Evolutionary conservation across 441 rosid species (phyloP).

Genomic region (Sinapis alba): DNA sequence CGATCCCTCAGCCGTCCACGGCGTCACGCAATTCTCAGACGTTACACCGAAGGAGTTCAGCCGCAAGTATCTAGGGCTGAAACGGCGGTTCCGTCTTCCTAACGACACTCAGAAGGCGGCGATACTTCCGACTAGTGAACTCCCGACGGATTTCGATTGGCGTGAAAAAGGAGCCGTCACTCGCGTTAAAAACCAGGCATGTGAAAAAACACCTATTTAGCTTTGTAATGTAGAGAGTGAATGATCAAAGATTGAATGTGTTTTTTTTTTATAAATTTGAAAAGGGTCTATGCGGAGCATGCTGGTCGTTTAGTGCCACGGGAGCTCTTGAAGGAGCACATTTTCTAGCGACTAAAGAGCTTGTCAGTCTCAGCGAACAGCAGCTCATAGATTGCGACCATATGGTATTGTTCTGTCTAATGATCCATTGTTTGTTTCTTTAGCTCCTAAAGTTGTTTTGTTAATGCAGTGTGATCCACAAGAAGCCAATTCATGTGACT

Average conservation of each 20-base stretch:
- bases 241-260: not conserved
- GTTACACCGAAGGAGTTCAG: constrained; percentile 66
- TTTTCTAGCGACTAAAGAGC: constrained; percentile 64
- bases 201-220: too few relatives aligned
- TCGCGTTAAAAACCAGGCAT: too few relatives aligned
- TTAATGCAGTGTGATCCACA: constrained; percentile 50
- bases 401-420: constrained; percentile 46
- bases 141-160: constrained; percentile 44
- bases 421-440: not conserved
- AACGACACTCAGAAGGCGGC: constrained; percentile 63
- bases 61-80: constrained; percentile 57
- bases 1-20: constrained; percentile 68
- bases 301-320: constrained; percentile 75
- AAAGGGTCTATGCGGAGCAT: constrained; percentile 72
- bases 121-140: constrained; percentile 58
- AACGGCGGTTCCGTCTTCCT: constrained; percentile 51
- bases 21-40: constrained; percentile 77
- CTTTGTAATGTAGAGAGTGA: not conserved
- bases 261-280: constrained; percentile 25
- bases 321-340: constrained; percentile 87
- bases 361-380: constrained; percentile 70
- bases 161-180: too few relatives aligned
- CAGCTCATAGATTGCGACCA: constrained; percentile 83
- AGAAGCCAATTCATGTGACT: constrained; percentile 50
- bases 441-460: not conserved